Evolutionary conservation across 1,139 yeast genomes (phyloP).

Genomic region (Arxiozyma telluris): DNA sequence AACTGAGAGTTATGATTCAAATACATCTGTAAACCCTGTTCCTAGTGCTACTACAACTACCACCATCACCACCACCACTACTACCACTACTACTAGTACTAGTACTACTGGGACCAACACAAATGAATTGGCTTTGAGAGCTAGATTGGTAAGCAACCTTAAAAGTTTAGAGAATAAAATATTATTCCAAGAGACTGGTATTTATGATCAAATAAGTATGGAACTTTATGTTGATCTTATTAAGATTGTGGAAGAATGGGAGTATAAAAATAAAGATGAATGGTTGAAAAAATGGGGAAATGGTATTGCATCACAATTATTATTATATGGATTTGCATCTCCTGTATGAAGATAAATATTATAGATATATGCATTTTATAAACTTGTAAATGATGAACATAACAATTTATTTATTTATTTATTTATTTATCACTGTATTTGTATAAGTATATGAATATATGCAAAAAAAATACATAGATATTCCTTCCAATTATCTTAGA

Average conservation of each 20-base stretch:
- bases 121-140: constrained; percentile 28
- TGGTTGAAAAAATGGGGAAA: constrained; percentile 52
- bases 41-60: constrained; percentile 2
- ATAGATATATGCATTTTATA: background rate
- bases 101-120: background rate
- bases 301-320: constrained; percentile 49
- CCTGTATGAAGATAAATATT: constrained; percentile 1
- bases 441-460: background rate
- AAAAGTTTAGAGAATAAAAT: constrained; percentile 42
- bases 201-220: constrained; percentile 47
- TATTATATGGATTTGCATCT: constrained; percentile 44
- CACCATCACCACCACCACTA: background rate
- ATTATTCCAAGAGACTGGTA: constrained; percentile 43
- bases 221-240: constrained; percentile 51
- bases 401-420: constrained; percentile 2
- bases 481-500: no score
- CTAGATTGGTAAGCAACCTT: constrained; percentile 53
- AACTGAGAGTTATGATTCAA: constrained; percentile 1
- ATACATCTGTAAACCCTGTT: constrained; percentile 22
- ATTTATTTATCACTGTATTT: no score
- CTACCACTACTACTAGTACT: background rate
- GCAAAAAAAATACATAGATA: no score
- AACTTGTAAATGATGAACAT: background rate
- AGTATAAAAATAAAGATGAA: constrained; percentile 37
- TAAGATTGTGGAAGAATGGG: constrained; percentile 43